Evolutionary conservation across 306 rosid species (phyloP), one percentile per base, ranked within the genome.

Genomic region (Quercus berberidifolia): DNA sequence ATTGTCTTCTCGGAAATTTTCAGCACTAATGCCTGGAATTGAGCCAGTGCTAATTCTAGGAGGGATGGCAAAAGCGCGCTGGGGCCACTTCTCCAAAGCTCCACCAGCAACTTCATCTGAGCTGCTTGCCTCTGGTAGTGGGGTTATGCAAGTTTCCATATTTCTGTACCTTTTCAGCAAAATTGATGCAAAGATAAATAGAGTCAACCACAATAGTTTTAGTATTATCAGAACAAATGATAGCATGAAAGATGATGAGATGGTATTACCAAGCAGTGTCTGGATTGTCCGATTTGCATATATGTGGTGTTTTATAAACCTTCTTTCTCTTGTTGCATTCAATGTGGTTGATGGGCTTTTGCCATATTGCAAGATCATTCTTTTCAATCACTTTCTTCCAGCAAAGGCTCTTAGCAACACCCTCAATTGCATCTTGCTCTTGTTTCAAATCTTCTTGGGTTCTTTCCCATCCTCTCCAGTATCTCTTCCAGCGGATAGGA

Each of bases 381-480:
- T 89, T 91, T 80, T 93, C 91, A 46, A 85, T 14, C 71, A 95
- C 92, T 86, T 96, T 96, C 78, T 79, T 91, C 98, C 98, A 96
- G 84, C 99, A 93, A 4, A 93, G 68, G 13, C 89, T 57, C 74
- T 74, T 90, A 6, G 96, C 97, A 69, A 87, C 88, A 12, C 83
- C 90, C 79, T 96, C 99, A 0, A 93, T 91, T 5, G 88, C 35
- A 35, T 93, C 96, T 82, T 96, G 99, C 83, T 96, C 98, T 81
- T 79, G 82, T 75, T 91, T 90, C 85, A 96, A 85, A 81, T 96
- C 97, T 26, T 95, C 93, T 81, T 90, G 77, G 2, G 92, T 91
- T 79, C 98, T 90, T 71, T 93, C 98, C 99, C 99, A 95, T 7
- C 99, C 98, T 46, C 74, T 89, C 97, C 97, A 96, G 65, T 93